A percentile compares a stretch with the other conserved stretches of the same genome.
Evolutionary conservation across 2,329 filamentous ascomycete genomes (phyloP).

Genomic region (Immersiporthe knoxdaviesiana): DNA sequence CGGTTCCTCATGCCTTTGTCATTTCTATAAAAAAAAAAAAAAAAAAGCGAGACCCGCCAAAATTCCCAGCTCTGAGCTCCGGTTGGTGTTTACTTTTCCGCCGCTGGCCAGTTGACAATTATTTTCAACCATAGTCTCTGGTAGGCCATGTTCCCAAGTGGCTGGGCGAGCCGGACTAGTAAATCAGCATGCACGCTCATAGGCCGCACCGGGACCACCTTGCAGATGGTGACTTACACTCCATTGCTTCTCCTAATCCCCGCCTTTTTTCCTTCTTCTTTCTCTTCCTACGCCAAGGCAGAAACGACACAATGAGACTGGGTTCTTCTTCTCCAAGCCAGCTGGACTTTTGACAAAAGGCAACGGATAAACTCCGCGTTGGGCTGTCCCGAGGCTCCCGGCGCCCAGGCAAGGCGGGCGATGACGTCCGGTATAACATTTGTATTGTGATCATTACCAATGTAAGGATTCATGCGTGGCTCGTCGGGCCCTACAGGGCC

Average conservation of each 20-base stretch:
- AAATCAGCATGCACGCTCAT: not conserved
- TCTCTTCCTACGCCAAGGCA: not conserved
- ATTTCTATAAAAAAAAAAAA: too few relatives aligned
- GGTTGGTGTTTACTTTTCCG: constrained; percentile 13
- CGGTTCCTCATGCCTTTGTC: too few relatives aligned
- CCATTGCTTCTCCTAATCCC: not conserved
- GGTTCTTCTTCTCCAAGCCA: not conserved
- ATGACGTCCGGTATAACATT: not conserved
- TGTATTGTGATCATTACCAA: not conserved
- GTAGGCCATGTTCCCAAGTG: not conserved
- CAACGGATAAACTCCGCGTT: not conserved
- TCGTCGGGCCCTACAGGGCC: not conserved
- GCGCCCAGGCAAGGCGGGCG: not conserved
- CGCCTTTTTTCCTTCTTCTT: not conserved
- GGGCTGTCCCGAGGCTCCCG: not conserved
- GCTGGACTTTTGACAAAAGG: not conserved
- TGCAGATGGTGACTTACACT: constrained; percentile 5
- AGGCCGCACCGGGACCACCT: not conserved
- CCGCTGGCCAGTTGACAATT: constrained; percentile 5
- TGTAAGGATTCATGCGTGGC: not conserved
- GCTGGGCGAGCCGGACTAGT: not conserved
- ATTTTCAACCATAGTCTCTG: not conserved
- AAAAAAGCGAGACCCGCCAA: not conserved
- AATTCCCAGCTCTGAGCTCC: not conserved
- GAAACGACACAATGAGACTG: not conserved